Evolutionary conservation across 169 alveolate species (phyloP).

Genomic region (Cryptosporidium viatorum): DNA sequence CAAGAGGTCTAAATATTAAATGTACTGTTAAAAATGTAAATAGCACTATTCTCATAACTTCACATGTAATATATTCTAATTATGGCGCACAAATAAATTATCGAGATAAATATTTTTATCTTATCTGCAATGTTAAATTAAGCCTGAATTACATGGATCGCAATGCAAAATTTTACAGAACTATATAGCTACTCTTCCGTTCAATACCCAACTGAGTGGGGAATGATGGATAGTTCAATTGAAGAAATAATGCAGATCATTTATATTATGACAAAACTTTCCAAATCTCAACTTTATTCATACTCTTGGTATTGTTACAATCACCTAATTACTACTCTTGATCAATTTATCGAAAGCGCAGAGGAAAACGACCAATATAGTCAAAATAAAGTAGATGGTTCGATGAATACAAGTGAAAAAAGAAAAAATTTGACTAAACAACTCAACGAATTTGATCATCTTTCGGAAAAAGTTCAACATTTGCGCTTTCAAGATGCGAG

Average conservation of each 20-base stretch:
- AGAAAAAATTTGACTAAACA: neutral
- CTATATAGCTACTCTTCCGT: neutral
- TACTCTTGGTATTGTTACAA: conserved; percentile 74
- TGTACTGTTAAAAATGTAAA: neutral
- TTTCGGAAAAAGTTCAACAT: conserved; percentile 69
- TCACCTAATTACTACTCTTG: conserved; percentile 33
- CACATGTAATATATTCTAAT: neutral
- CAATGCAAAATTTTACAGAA: conserved; percentile 13
- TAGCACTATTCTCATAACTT: neutral
- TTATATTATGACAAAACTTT: conserved; percentile 20
- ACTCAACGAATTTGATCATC: neutral
- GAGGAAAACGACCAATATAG: neutral
- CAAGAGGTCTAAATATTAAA: neutral
- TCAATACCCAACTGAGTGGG: conserved; percentile 26
- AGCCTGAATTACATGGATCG: neutral
- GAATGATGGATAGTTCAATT: conserved; percentile 14
- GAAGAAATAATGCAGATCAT: conserved; percentile 10
- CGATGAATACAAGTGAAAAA: neutral
- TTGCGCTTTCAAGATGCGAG: conserved; percentile 65
- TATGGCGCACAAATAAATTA: neutral
- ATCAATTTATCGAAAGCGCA: neutral
- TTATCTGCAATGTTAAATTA: neutral
- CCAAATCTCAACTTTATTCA: conserved; percentile 58
- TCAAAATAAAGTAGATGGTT: too few relatives aligned
- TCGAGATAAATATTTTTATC: too few relatives aligned